Evolutionary conservation across 2,329 filamentous ascomycete genomes (phyloP).

Genomic region (Coniochaeta sp.): DNA sequence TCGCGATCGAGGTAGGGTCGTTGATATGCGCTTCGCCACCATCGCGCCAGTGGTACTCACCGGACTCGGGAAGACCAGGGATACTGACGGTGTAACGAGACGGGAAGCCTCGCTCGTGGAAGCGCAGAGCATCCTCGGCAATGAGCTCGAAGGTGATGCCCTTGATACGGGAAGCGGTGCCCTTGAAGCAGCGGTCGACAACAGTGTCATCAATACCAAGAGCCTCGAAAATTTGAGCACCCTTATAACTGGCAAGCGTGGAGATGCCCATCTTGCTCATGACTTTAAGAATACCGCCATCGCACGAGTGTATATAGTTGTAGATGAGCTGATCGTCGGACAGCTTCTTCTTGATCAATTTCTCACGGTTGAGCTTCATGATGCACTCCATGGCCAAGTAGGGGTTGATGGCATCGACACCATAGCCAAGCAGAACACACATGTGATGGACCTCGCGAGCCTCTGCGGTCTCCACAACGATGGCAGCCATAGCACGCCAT

Average conservation of each 20-base stretch:
- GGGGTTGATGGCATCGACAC: slow-evolving; percentile 88
- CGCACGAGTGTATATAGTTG: slow-evolving; percentile 95
- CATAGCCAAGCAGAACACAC: slow-evolving; percentile 95
- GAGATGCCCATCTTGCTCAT: slow-evolving; percentile 99
- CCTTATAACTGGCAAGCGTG: slow-evolving; percentile 92
- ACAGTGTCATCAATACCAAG: slow-evolving; percentile 88
- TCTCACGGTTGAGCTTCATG: slow-evolving; percentile 90
- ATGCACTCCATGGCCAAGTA: slow-evolving; percentile 96
- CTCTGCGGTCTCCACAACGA: slow-evolving; percentile 88
- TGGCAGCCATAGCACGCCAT: slow-evolving; percentile 81
- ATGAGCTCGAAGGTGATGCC: slow-evolving; percentile 91
- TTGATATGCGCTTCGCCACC: slow-evolving; percentile 94
- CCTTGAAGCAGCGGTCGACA: slow-evolving; percentile 89
- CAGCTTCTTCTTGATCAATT: slow-evolving; percentile 84
- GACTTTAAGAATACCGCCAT: slow-evolving; percentile 94
- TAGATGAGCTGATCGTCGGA: slow-evolving; percentile 74
- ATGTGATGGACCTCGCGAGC: slow-evolving; percentile 97
- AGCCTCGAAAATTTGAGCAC: slow-evolving; percentile 94
- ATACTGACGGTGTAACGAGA: slow-evolving; percentile 69
- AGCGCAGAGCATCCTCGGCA: slow-evolving; percentile 86
- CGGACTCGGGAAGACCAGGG: slow-evolving; percentile 79
- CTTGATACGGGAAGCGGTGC: slow-evolving; percentile 88
- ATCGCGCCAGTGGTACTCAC: slow-evolving; percentile 97
- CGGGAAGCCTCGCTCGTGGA: slow-evolving; percentile 90
- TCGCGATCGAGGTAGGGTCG: slow-evolving; percentile 89